Evolutionary conservation across 78 protist genomes (phyloP), one percentile per base, ranked within the genome.

Genomic region (Mastigamoeba balamuthi): DNA sequence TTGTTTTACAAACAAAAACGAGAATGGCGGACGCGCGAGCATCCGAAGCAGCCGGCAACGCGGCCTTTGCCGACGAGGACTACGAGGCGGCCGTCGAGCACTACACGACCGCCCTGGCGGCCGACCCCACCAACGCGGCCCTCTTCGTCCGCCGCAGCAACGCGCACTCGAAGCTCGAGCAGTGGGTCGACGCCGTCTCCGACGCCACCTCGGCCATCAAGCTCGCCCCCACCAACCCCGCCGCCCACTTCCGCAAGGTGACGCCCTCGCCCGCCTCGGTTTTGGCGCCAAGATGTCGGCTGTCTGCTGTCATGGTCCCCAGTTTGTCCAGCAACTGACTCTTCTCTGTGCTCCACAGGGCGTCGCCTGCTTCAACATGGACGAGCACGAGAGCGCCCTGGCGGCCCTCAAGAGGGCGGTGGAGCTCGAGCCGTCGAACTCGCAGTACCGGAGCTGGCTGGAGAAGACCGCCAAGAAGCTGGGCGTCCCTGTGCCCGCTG

Each of bases 361-460:
- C n/a, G 82, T 82, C 72, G 66, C 75, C 41, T 76, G 77, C 66
- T 86, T 86, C 64, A 74, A 76, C 40, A 39, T 83, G 6, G 85
- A 85, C 23, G 91, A 87, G 67, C 83, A 64, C 75, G 86, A 77
- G 25, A 82, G 74, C n/a, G 88, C 91, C 27, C 58, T 80, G 58
- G 70, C 66, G 25, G 80, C 88, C n/a, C 83, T 87, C 39, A 78
- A 87, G 43, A 75, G 73, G 40, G 91, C 84, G 2, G 38, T 28
- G 9, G 30, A 78, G 69, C 37, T 87, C 4, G 83, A 87, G 6
- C 39, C 89, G 37, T 67, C 72, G 10, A 65, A 75, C 17, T 6
- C 64, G 40, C 65, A 27, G n/a, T 85, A 66, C 35, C 83, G 79
- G 44, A 87, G 76, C 52, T 87, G 91, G 91, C 44, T 87, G 52